Evolutionary conservation across 2,329 filamentous ascomycete genomes (phyloP).

Genomic region (Pestalotiopsis fici): DNA sequence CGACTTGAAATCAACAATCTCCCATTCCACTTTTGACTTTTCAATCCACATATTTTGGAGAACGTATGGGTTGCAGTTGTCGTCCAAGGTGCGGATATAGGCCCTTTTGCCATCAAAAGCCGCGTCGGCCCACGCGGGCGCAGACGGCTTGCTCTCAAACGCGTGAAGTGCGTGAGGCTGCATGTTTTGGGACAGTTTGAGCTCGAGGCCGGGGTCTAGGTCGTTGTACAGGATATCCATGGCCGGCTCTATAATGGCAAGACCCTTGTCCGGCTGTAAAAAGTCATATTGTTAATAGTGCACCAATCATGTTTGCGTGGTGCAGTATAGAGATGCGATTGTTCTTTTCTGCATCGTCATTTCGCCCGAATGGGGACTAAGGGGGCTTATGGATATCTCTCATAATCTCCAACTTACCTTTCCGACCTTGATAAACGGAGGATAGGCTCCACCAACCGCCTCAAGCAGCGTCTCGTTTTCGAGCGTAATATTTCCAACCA

Average conservation of each 20-base stretch:
- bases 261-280: conserved; percentile 10
- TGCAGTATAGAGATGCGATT: too few relatives aligned
- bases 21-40: conserved; percentile 23
- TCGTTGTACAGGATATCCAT: conserved; percentile 23
- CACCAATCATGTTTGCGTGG: too few relatives aligned
- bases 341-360: too few relatives aligned
- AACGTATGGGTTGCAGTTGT: conserved; percentile 19
- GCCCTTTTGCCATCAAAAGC: conserved; percentile 17
- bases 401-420: not conserved
- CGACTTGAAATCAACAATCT: conserved; percentile 22
- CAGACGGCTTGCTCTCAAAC: conserved; percentile 16
- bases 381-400: too few relatives aligned
- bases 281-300: too few relatives aligned
- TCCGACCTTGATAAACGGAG: conserved; percentile 20
- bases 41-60: conserved; percentile 23
- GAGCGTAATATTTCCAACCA: conserved; percentile 18
- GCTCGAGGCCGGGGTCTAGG: conserved; percentile 14
- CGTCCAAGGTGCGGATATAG: conserved; percentile 20
- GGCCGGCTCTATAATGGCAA: conserved; percentile 21
- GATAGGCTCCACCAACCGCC: conserved; percentile 17
- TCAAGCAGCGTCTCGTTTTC: conserved; percentile 17
- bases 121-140: conserved; percentile 19
- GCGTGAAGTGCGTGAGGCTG: conserved; percentile 17
- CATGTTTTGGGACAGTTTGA: conserved; percentile 13
- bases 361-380: too few relatives aligned